Percentiles rank a stretch among this genome's conserved stretches.
Evolutionary conservation across 176 grass and related monocot species (phyloP).

Genomic region (Cymbopogon citratus): DNA sequence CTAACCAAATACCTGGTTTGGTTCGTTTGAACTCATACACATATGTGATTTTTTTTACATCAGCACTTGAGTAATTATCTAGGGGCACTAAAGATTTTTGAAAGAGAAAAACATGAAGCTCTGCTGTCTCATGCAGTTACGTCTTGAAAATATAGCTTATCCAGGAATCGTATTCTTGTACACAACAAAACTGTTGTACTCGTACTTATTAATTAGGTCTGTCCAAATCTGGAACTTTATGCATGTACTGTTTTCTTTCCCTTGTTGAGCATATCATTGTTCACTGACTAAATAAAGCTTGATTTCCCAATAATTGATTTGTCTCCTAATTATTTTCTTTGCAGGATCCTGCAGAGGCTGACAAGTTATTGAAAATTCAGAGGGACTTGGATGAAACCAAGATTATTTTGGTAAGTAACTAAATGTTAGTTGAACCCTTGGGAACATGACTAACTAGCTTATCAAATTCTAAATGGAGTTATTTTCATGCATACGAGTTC

Average conservation of each 20-base stretch:
- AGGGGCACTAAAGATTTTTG: too few species aligned
- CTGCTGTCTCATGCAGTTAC: not conserved
- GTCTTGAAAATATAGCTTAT: not conserved
- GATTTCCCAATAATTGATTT: not conserved
- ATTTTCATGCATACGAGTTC: not conserved
- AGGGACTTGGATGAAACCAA: constrained; percentile 96
- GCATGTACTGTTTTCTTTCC: too few species aligned
- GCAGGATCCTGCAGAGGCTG: constrained; percentile 81
- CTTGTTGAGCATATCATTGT: too few species aligned
- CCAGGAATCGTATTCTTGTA: not conserved
- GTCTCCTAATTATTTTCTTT: not conserved
- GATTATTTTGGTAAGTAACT: not conserved
- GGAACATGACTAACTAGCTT: not conserved
- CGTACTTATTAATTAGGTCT: not conserved
- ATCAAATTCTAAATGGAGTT: not conserved
- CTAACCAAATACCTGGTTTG: too few species aligned
- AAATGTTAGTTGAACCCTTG: too few species aligned
- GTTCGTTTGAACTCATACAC: too few species aligned
- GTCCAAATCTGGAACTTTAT: not conserved
- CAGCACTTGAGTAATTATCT: too few species aligned
- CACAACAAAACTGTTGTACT: not conserved
- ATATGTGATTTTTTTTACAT: too few species aligned
- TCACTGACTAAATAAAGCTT: too few species aligned
- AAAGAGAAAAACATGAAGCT: too few species aligned
- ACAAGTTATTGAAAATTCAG: constrained; percentile 91